A percentile compares a stretch with the other conserved stretches of the same genome.
Evolutionary conservation across 257 asterid species (phyloP).

Genomic region (Nicotiana undulata): DNA sequence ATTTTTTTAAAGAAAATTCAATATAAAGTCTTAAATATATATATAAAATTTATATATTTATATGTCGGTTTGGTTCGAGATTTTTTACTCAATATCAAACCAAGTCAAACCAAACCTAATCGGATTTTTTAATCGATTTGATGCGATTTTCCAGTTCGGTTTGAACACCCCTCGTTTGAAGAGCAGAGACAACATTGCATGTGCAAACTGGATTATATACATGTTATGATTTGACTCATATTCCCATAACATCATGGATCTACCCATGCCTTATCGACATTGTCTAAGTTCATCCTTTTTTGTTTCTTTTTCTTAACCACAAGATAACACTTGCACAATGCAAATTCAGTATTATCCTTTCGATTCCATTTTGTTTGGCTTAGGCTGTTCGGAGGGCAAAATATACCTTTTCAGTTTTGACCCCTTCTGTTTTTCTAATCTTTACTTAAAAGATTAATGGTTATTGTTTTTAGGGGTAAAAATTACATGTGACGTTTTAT

Average conservation of each 20-base stretch:
- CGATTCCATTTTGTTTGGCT: neutral
- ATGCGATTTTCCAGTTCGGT: too few relatives aligned
- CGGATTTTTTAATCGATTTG: too few relatives aligned
- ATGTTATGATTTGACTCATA: neutral
- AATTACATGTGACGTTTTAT: too few relatives aligned
- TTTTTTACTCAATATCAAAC: too few relatives aligned
- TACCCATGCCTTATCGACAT: neutral
- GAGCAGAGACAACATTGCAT: neutral
- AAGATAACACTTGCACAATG: neutral
- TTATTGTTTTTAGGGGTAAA: neutral
- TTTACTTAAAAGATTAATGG: neutral
- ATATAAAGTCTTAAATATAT: too few relatives aligned
- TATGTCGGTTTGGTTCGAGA: too few relatives aligned
- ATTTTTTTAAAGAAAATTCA: too few relatives aligned
- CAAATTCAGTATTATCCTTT: neutral
- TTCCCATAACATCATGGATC: neutral
- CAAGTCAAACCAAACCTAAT: too few relatives aligned
- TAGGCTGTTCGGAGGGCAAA: neutral
- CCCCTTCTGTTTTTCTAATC: neutral
- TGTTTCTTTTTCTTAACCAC: neutral
- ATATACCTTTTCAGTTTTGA: too few relatives aligned
- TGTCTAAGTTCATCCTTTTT: neutral
- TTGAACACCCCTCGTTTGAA: too few relatives aligned
- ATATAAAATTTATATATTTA: too few relatives aligned
- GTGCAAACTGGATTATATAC: constrained; percentile 2